Evolutionary conservation across 2,329 filamentous ascomycete genomes (phyloP).

Genomic region (Calonectria honghensis): DNA sequence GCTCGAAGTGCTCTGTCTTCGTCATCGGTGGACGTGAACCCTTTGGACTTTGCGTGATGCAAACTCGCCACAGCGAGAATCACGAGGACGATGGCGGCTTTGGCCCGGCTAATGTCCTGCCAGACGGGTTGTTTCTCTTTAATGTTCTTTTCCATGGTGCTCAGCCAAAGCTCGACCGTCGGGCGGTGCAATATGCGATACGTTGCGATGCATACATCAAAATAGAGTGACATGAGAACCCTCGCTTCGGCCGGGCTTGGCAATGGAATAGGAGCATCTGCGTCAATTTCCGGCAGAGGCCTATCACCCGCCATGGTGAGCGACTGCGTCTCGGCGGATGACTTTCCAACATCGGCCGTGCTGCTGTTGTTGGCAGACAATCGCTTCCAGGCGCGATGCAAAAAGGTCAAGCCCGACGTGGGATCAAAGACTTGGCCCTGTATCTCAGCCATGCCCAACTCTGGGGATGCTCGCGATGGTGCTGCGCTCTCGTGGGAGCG

Average conservation of each 20-base stretch:
- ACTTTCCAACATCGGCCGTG: constrained; percentile 51
- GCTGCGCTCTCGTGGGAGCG: constrained; percentile 61
- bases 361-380: constrained; percentile 63
- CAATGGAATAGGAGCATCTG: constrained; percentile 60
- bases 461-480: constrained; percentile 64
- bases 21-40: constrained; percentile 48
- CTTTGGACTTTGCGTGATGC: constrained; percentile 64
- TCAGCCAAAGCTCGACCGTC: constrained; percentile 69
- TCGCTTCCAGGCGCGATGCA: constrained; percentile 71
- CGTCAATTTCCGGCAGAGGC: constrained; percentile 62
- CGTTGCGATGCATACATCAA: constrained; percentile 76
- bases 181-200: constrained; percentile 75
- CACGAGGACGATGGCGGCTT: constrained; percentile 68
- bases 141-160: constrained; percentile 62
- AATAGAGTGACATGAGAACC: constrained; percentile 70
- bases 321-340: constrained; percentile 62
- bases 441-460: constrained; percentile 68
- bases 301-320: constrained; percentile 71
- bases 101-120: constrained; percentile 64
- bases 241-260: constrained; percentile 59
- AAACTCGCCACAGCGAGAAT: constrained; percentile 69
- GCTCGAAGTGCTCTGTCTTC: constrained; percentile 52
- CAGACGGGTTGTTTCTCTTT: constrained; percentile 60
- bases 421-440: constrained; percentile 72
- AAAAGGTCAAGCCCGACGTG: constrained; percentile 71